Conservation (phyloP, 1,139 yeast genomes). For the Trichomonascaceae sp. region DNA sequence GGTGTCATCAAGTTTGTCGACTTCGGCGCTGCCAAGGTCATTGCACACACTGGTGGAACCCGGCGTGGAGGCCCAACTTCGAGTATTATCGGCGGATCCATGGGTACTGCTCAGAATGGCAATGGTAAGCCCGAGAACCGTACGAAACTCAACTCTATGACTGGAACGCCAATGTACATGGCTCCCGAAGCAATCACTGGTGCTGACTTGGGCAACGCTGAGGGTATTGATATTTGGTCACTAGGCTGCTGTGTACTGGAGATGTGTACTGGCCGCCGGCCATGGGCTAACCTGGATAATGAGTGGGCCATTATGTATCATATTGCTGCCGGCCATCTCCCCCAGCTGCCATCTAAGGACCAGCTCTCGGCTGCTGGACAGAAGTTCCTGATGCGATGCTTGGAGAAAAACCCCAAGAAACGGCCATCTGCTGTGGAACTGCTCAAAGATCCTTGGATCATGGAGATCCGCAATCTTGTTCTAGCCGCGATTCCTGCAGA, state of each 20-base stretch:
- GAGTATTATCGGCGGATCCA: slow-evolving; percentile 4
- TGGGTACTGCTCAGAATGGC: slow-evolving; percentile 1
- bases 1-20: slow-evolving; percentile 94
- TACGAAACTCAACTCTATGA: slow-evolving; percentile 40
- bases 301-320: slow-evolving; percentile 99
- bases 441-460: slow-evolving; percentile 75
- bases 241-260: slow-evolving; percentile 92
- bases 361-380: slow-evolving; percentile 68
- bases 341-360: slow-evolving; percentile 67
- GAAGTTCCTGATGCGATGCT: slow-evolving; percentile 57
- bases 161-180: slow-evolving; percentile 99
- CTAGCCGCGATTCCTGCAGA: slow-evolving; percentile 8
- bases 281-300: slow-evolving; percentile 73
- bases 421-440: slow-evolving; percentile 79
- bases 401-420: slow-evolving; percentile 69
- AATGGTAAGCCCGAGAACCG: slow-evolving; percentile 15
- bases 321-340: slow-evolving; percentile 90
- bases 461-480: slow-evolving; percentile 12
- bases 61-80: slow-evolving; percentile 17
- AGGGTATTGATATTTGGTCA: slow-evolving; percentile 54
- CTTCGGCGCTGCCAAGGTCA: slow-evolving; percentile 95
- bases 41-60: slow-evolving; percentile 53
- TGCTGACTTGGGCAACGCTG: slow-evolving; percentile 46
- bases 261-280: slow-evolving; percentile 56
- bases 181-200: slow-evolving; percentile 95